phyloP scores from a whole-genome alignment of 2,329 filamentous ascomycete species.

The Arthrinium phaeospermum region DNA sequence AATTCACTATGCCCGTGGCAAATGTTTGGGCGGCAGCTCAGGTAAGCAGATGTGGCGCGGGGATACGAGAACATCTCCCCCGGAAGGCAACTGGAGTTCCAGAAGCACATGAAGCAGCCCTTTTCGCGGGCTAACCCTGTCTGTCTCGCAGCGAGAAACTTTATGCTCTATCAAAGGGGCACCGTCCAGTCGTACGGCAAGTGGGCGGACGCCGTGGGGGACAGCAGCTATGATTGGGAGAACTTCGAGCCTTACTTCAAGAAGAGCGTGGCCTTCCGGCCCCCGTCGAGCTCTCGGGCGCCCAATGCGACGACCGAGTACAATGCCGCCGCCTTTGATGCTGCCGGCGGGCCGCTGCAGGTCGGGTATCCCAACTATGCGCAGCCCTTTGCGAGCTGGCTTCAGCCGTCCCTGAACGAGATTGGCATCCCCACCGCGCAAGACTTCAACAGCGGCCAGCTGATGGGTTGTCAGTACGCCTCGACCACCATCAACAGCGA shows the following conservation, averaged over 20 bases:
- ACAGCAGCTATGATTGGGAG: conserved; percentile 31
- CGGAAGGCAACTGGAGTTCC: neutral
- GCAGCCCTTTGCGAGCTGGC: conserved; percentile 46
- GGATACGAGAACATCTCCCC: neutral
- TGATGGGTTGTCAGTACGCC: conserved; percentile 45
- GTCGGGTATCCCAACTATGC: conserved; percentile 83
- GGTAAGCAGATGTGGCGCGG: neutral
- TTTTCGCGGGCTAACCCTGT: neutral
- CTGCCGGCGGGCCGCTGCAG: conserved; percentile 69
- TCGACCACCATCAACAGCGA: conserved; percentile 36
- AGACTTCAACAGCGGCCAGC: conserved; percentile 49
- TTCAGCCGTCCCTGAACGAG: conserved; percentile 42
- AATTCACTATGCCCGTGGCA: conserved; percentile 38
- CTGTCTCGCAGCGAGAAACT: conserved; percentile 33
- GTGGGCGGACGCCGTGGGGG: conserved; percentile 34
- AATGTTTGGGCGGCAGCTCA: conserved; percentile 36
- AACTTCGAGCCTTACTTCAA: conserved; percentile 30
- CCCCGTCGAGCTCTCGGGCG: conserved; percentile 27
- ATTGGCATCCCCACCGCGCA: conserved; percentile 45
- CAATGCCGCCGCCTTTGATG: conserved; percentile 38
- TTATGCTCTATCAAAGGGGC: conserved; percentile 38
- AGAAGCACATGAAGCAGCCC: neutral
- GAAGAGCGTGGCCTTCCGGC: conserved; percentile 34
- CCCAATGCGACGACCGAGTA: conserved; percentile 37
- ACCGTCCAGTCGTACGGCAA: conserved; percentile 32